phyloP scores from a whole-genome alignment of 495 filamentous ascomycete genomes.

The Neurospora sp. region DNA sequence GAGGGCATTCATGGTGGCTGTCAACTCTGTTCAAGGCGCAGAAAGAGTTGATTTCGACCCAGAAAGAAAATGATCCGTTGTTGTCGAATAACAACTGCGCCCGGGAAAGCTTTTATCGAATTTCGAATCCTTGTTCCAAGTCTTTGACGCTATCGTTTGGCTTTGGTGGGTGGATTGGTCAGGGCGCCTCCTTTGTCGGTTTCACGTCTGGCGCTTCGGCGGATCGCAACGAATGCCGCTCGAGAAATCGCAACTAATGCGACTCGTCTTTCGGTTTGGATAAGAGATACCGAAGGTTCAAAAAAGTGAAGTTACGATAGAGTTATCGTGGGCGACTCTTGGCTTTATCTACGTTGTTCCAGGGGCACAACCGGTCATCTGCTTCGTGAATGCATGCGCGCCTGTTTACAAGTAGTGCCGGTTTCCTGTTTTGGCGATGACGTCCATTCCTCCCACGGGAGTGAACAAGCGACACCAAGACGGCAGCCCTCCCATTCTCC shows the following conservation, averaged over 20 bases:
- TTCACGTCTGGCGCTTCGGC: conserved; percentile 13
- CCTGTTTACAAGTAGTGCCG: background rate
- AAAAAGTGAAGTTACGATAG: background rate
- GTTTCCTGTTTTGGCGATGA: conserved; percentile 5
- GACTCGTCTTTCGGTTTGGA: background rate
- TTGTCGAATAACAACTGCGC: background rate
- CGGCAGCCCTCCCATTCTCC: background rate
- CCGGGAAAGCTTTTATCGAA: background rate
- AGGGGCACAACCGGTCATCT: background rate
- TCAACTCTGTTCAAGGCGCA: background rate
- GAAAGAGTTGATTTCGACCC: background rate
- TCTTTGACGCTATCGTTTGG: conserved; percentile 6
- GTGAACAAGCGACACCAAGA: background rate
- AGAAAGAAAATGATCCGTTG: background rate
- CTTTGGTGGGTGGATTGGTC: conserved; percentile 7
- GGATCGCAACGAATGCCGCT: background rate
- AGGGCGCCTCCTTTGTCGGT: conserved; percentile 7
- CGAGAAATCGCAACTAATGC: background rate
- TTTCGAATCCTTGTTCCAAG: conserved; percentile 1
- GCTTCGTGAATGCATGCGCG: conserved; percentile 1
- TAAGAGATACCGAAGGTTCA: background rate
- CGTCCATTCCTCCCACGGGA: background rate
- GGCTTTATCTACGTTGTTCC: background rate
- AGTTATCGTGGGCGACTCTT: background rate
- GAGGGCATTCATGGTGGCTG: conserved; percentile 12